Evolutionary conservation across 305 asterid genomes (phyloP), one percentile per base, ranked within the genome.

Genomic region (Fraxinus angustifolia): DNA sequence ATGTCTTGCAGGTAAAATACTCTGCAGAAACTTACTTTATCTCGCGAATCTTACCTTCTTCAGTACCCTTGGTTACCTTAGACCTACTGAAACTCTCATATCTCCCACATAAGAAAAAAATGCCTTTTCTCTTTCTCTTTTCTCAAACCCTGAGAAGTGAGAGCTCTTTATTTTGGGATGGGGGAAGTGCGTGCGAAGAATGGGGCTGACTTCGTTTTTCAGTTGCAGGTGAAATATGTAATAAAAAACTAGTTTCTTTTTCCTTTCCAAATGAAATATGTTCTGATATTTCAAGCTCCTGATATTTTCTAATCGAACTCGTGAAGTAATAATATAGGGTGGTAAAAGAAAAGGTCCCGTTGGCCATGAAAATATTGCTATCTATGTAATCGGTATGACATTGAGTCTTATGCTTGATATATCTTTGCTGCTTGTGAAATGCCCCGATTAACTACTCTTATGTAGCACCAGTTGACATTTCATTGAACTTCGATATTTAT

Each of bases 1-100:
- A 89, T 87, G 88, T 85, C 83, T 90, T 95, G n/a, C 62, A 53
- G 23, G 62, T 53, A 89, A 86, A 86, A 14, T 67, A 11, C n/a
- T n/a, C 74, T 30, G 75, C 75, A 70, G 42, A 28, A 68, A 30
- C 75, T 68, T 30, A 68, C 38, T 70, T 70, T 70, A 31, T 31
- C 75, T 70, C 5, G 75, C 16, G 30, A 70, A 65, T 10, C 40
- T 70, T 70, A 31, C 75, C 17, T 14, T 70, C 75, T 70, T 14
- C 23, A 30, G 40, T 70, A 16, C 75, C 40, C 31, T 12, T 14
- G 35, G 2, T 26, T 65, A 23, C 31, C 19, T 65, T 3, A 65
- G 73, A 65, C 36, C 73, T 23, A 65, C 17, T 62, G 72, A 58
- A 58, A 26, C 35, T 11, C 73, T 65, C 34, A 12, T 28, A 23